Conservation (phyloP, 2,329 filamentous ascomycete genomes). For the Pseudogymnoascus destructans region DNA sequence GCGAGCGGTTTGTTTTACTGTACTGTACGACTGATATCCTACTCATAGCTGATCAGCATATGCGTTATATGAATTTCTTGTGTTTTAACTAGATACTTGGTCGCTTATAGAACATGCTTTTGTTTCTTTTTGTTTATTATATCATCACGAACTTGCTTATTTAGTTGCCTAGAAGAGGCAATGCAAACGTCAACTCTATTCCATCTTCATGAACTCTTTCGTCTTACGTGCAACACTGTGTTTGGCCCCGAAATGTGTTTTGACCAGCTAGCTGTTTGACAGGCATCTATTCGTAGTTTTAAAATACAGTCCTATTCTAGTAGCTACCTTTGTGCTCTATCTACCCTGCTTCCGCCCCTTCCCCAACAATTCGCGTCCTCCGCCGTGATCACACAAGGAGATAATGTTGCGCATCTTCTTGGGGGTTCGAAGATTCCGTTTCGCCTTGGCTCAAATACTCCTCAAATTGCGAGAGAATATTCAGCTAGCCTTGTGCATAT, state of each 20-base stretch:
- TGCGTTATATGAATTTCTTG: conserved; percentile 5
- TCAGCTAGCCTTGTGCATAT: conserved; percentile 9
- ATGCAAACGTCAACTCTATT: neutral
- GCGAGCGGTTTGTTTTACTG: conserved; percentile 4
- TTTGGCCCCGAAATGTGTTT: neutral
- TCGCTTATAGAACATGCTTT: neutral
- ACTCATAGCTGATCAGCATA: conserved; percentile 6
- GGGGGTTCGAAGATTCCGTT: neutral
- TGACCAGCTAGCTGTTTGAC: conserved; percentile 1
- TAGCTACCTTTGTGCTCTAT: neutral
- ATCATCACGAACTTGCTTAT: neutral
- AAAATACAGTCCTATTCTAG: conserved; percentile 8
- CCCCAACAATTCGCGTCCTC: neutral
- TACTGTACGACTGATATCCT: conserved; percentile 9
- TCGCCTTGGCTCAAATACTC: neutral
- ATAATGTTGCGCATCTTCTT: neutral
- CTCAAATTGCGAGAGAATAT: neutral
- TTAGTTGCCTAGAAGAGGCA: conserved; percentile 1
- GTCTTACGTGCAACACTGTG: neutral
- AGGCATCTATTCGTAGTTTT: neutral
- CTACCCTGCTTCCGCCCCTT: neutral
- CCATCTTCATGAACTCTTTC: neutral
- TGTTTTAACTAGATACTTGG: conserved; percentile 3
- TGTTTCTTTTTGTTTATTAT: conserved; percentile 4
- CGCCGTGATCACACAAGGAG: neutral